Base-by-base conservation (phyloP, 192 early-diverging fungal species). In the Pilaira anomala region DNA sequence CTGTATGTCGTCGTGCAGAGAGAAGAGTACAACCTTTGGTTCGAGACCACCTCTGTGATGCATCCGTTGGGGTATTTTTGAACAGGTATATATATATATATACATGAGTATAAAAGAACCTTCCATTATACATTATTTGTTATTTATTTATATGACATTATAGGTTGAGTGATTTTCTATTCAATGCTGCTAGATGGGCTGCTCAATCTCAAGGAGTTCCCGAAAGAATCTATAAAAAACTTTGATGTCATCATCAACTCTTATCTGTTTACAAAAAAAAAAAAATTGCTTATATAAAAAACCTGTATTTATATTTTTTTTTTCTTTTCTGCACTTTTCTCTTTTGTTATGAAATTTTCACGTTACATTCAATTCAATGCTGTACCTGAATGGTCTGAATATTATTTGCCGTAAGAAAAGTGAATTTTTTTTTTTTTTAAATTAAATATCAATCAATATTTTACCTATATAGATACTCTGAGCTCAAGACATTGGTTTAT, bases 81-180 rank as follows among this genome's bases (percentile, higher is more conserved):
- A 93, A 94, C 69, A 65, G 90, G 79, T 81, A n/a, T n/a, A 59
- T 25, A 68, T 69, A 12, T 58, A 71, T 8, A 14, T 14, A 22
- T 7, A 13, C n/a, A n/a, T n/a, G n/a, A n/a, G n/a, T n/a, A n/a
- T n/a, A 66, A 30, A 29, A 63, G 12, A 28, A 48, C n/a, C 22
- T 26, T 21, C 18, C 3, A 48, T 26, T 54, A 45, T 16, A 28
- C 19, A 3, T 24, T 36, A 9, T 50, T 24, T 33, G 12, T 19
- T 14, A 33, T 62, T 11, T 61, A 46, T 25, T 25, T 62, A 19
- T 62, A 5, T 53, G 33, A 36, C 33, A 36, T 40, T 19, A 21
- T 68, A 82, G 83, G 8, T 78, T 98, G 61, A 93, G 91, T 72
- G 95, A 98, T 62, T 98, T 88, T 60, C 62, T 98, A 48, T 98